Base-by-base conservation (phyloP, 768 basidiomycete genomes). In the Termitomyces sp. region DNA sequence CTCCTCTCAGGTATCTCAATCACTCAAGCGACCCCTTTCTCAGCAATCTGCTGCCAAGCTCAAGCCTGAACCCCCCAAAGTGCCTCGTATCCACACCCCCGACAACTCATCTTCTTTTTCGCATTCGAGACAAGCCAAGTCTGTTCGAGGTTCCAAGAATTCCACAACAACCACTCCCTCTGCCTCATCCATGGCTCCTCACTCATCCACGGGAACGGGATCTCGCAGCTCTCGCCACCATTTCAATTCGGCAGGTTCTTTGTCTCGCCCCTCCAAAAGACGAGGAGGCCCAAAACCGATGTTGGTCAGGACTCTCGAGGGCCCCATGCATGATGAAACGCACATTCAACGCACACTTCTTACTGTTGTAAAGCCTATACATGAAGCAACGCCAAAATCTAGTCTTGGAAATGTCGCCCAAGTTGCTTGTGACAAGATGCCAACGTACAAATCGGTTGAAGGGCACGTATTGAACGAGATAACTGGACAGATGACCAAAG, bases 1-100 rank as follows among this genome's bases (percentile, higher is more conserved):
- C 41, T 60, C 68, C 54, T 65, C 69, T 22, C 50, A 61, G 15
- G 25, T 48, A 23, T 56, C 50, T 43, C 59, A 60, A 35, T 56
- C 60, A 38, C 54, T 60, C 40, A 84, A 85, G 69, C 79, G 82
- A 54, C 65, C 80, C 5, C 72, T 73, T 60, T 69, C 77, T 35
- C 75, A 77, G 52, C 72, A 73, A 58, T 70, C 72, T 52, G 63
- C 68, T 48, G 63, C 65, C 38, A 61, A 56, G 39, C 47, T 53
- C 41, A 44, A 49, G 22, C 47, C 60, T 5, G 20, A 41, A 7
- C 44, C 61, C 23, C 58, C 65, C 57, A 72, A 73, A 57, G 54
- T 70, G 25, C 68, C 66, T 25, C 66, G 73, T 13, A 46, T 67
- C 9, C 63, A 68, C 55, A 60, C 61, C 40, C 50, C 65, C 38